Conservation (phyloP, 1,284 basidiomycete species). For the Stereum hirsutum region DNA sequence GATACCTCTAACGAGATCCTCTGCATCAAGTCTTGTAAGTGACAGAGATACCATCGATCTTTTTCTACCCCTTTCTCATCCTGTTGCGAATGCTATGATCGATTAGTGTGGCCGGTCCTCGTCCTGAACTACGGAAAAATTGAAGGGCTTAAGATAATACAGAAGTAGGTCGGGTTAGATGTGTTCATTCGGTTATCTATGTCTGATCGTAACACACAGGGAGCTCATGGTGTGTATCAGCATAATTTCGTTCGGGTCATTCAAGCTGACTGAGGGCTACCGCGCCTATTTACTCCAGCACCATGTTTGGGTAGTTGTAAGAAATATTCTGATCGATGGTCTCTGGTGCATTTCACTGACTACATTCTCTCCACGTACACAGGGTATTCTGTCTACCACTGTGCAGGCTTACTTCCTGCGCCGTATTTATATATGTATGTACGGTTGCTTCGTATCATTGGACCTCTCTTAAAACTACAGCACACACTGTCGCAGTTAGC, state of each 20-base stretch:
- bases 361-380: background rate
- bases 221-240: background rate
- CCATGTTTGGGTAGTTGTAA: too few species aligned
- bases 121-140: too few species aligned
- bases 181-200: background rate
- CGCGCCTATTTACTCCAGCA: too few species aligned
- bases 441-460: too few species aligned
- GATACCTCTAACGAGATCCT: background rate
- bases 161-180: background rate
- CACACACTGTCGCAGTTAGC: background rate
- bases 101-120: too few species aligned
- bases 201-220: background rate
- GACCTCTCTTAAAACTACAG: background rate
- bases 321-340: too few species aligned
- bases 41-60: background rate
- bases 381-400: background rate
- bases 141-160: too few species aligned
- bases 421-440: background rate
- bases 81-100: background rate
- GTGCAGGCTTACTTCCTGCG: background rate
- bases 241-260: too few species aligned
- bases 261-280: too few species aligned
- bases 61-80: background rate
- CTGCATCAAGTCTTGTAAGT: background rate
- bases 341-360: too few species aligned